Percentiles rank a stretch among this genome's conserved stretches.
Evolutionary conservation across 768 basidiomycete species (phyloP).

Genomic region (Lactarius indigo): DNA sequence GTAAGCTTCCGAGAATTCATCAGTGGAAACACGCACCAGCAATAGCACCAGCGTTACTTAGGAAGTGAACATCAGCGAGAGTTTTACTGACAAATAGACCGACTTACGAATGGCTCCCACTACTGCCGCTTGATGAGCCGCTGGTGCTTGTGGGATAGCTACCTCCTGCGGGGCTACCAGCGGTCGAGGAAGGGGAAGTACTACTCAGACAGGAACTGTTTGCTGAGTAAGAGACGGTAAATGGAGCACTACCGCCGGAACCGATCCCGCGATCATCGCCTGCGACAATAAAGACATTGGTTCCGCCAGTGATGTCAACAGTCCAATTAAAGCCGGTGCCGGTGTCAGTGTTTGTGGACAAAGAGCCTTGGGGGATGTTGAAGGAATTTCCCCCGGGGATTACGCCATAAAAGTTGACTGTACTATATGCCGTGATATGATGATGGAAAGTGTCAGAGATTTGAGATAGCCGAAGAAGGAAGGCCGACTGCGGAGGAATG

Average conservation of each 20-base stretch:
- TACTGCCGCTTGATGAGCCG: constrained; percentile 31
- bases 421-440: constrained; percentile 36
- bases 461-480: not conserved
- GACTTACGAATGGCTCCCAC: constrained; percentile 26
- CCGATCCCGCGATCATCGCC: constrained; percentile 68
- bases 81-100: not conserved
- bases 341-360: constrained; percentile 40
- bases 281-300: constrained; percentile 61
- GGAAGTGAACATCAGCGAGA: not conserved
- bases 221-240: constrained; percentile 51
- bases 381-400: constrained; percentile 82
- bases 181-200: constrained; percentile 71
- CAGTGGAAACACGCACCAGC: constrained; percentile 12
- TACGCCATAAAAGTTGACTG: constrained; percentile 60
- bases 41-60: constrained; percentile 18
- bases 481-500: not conserved
- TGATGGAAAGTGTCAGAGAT: constrained; percentile 3
- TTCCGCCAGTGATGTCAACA: constrained; percentile 58
- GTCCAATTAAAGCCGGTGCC: constrained; percentile 72
- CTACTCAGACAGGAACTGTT: constrained; percentile 54
- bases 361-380: constrained; percentile 47
- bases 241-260: constrained; percentile 58
- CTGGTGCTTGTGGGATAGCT: constrained; percentile 56
- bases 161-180: constrained; percentile 73
- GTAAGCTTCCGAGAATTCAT: not conserved